These are phyloP conservation scores for Fragosphaeria purpurea DNA, from an alignment of 2,329 filamentous ascomycete genomes.

Conservation along the genomic window DNA sequence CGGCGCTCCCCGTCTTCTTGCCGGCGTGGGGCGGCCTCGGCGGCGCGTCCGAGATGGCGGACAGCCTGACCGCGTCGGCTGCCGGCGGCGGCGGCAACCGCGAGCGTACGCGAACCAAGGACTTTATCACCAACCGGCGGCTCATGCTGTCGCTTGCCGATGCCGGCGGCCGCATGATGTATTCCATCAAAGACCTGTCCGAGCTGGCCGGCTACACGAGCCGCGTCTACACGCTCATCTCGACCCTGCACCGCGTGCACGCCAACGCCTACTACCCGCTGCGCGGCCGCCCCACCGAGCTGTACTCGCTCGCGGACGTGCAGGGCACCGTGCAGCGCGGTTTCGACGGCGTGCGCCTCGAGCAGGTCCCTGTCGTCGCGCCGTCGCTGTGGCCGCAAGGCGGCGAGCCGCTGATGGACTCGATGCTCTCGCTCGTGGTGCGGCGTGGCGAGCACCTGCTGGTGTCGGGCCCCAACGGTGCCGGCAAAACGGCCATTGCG, in stretches of 20 bases:
- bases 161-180: conserved; percentile 97
- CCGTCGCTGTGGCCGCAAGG: conserved; percentile 80
- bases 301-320: conserved; percentile 82
- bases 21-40: conserved; percentile 86
- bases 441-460: conserved; percentile 86
- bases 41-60: conserved; percentile 57
- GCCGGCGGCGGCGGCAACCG: conserved; percentile 38
- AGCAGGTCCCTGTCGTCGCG: conserved; percentile 87
- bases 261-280: conserved; percentile 70
- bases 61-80: conserved; percentile 12
- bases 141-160: conserved; percentile 96
- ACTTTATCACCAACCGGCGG: conserved; percentile 98
- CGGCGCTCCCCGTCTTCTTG: conserved; percentile 85
- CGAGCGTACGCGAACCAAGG: conserved; percentile 85
- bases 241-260: conserved; percentile 86
- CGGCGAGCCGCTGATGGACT: conserved; percentile 84
- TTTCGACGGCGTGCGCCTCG: conserved; percentile 86
- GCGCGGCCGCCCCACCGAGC: conserved; percentile 58
- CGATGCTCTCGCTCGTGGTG: conserved; percentile 70
- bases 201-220: conserved; percentile 95
- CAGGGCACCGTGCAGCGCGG: conserved; percentile 91
- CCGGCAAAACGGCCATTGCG: conserved; percentile 82
- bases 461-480: conserved; percentile 89
- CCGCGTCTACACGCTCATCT: conserved; percentile 89
- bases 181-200: conserved; percentile 95